Conservation (phyloP, 345 rosid species). For the Clarkia xantiana region DNA sequence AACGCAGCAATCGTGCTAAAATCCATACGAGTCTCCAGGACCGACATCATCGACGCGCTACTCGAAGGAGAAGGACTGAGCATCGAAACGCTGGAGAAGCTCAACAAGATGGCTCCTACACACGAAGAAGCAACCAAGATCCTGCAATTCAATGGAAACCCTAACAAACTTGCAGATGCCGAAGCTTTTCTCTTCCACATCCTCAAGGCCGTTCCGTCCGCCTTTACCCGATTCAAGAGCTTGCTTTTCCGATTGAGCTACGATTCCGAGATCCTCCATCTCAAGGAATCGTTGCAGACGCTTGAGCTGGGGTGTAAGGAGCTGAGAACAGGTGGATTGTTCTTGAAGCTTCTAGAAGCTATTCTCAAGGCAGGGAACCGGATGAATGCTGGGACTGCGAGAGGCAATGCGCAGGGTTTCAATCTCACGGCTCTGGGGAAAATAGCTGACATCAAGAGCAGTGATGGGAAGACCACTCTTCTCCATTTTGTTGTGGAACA, state of each 20-base stretch:
- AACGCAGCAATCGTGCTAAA: constrained; percentile 43
- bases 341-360: constrained; percentile 73
- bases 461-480: constrained; percentile 59
- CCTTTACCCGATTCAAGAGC: constrained; percentile 46
- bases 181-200: constrained; percentile 49
- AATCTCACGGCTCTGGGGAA: constrained; percentile 48
- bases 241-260: constrained; percentile 61
- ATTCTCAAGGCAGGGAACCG: constrained; percentile 75
- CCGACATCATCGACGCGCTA: constrained; percentile 31
- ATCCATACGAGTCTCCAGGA: constrained; percentile 27
- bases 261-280: constrained; percentile 39
- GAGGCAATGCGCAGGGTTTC: constrained; percentile 82
- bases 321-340: constrained; percentile 49
- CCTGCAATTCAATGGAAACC: constrained; percentile 39
- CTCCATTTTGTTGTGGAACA: constrained; percentile 80
- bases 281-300: constrained; percentile 40
- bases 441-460: constrained; percentile 64
- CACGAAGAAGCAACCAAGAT: constrained; percentile 48
- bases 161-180: constrained; percentile 44
- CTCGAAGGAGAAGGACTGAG: constrained; percentile 37
- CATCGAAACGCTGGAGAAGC: constrained; percentile 55
- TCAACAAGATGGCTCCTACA: constrained; percentile 49
- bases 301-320: constrained; percentile 50
- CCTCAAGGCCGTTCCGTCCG: constrained; percentile 55
- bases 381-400: constrained; percentile 78